These are phyloP conservation scores for Pseudogymnoascus sp. DNA, from an alignment of 2,329 filamentous ascomycete genomes.

Conservation along the genomic window DNA sequence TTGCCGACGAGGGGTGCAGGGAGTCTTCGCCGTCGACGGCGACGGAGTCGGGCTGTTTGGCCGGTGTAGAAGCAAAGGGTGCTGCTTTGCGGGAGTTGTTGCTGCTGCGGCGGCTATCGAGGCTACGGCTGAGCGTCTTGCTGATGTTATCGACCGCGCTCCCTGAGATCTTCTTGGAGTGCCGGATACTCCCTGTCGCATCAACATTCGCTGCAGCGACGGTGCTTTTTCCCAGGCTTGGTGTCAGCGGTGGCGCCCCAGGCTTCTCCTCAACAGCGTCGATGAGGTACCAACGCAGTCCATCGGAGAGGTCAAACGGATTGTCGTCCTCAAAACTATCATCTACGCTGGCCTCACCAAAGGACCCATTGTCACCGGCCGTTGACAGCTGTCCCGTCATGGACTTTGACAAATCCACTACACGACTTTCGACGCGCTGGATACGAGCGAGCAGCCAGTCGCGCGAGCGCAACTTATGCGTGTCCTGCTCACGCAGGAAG, in stretches of 20 bases:
- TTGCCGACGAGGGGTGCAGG: background rate
- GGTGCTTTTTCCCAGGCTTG: slow-evolving; percentile 83
- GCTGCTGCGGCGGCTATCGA: slow-evolving; percentile 86
- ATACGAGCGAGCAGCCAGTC: slow-evolving; percentile 98
- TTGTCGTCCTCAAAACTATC: slow-evolving; percentile 77
- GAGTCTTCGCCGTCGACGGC: background rate
- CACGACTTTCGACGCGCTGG: slow-evolving; percentile 79
- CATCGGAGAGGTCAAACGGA: slow-evolving; percentile 92
- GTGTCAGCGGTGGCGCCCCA: slow-evolving; percentile 82
- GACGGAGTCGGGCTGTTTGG: slow-evolving; percentile 18
- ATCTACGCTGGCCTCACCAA: slow-evolving; percentile 44
- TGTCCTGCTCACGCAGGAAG: slow-evolving; percentile 88
- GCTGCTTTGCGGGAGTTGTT: slow-evolving; percentile 73
- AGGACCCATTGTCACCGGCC: slow-evolving; percentile 34
- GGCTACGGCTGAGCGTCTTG: slow-evolving; percentile 73
- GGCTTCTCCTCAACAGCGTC: slow-evolving; percentile 91
- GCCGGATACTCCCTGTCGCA: slow-evolving; percentile 65
- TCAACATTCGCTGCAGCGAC: slow-evolving; percentile 83
- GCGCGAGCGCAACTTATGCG: slow-evolving; percentile 71
- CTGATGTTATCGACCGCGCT: slow-evolving; percentile 64
- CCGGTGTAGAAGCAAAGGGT: slow-evolving; percentile 27
- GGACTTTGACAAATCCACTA: slow-evolving; percentile 84
- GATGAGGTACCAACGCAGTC: slow-evolving; percentile 90
- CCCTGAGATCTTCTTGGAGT: slow-evolving; percentile 33
- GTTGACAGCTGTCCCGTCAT: slow-evolving; percentile 34